Percentiles rank a stretch among this genome's conserved stretches.
phyloP scores from a whole-genome alignment of 1,284 basidiomycete species.

The Kalmanozyma brasiliensis region DNA sequence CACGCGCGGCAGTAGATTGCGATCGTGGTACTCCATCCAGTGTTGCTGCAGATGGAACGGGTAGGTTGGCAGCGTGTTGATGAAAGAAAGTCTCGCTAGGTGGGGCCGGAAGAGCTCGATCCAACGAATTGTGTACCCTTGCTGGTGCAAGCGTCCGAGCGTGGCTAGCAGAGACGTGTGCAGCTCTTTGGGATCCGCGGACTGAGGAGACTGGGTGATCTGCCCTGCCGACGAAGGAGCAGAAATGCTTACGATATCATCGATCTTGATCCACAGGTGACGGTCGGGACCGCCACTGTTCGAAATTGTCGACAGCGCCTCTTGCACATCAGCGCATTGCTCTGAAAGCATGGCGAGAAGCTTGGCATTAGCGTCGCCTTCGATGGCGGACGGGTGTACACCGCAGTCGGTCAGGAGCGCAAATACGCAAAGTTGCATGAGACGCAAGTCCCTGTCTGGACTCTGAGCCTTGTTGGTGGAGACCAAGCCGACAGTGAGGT shows the following conservation, averaged over 20 bases:
- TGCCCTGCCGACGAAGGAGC: neutral
- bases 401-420: slow-evolving; percentile 23
- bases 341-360: neutral
- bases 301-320: too few species aligned
- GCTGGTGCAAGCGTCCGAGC: slow-evolving; percentile 20
- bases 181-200: neutral
- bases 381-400: slow-evolving; percentile 2
- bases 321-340: neutral
- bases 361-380: neutral
- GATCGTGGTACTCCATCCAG: slow-evolving; percentile 56
- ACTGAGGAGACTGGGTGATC: neutral
- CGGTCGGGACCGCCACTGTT: neutral
- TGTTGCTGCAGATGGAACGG: slow-evolving; percentile 34
- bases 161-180: slow-evolving; percentile 8
- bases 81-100: slow-evolving; percentile 8
- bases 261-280: slow-evolving; percentile 9
- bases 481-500: neutral
- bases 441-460: neutral
- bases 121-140: slow-evolving; percentile 33
- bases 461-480: neutral
- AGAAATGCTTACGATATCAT: neutral
- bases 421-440: slow-evolving; percentile 20
- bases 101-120: slow-evolving; percentile 31
- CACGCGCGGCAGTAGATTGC: slow-evolving; percentile 27
- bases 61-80: slow-evolving; percentile 37